Evolutionary conservation across 176 grass and related monocot genomes (phyloP).

Genomic region (Rhipidocladum racemiflorum): DNA sequence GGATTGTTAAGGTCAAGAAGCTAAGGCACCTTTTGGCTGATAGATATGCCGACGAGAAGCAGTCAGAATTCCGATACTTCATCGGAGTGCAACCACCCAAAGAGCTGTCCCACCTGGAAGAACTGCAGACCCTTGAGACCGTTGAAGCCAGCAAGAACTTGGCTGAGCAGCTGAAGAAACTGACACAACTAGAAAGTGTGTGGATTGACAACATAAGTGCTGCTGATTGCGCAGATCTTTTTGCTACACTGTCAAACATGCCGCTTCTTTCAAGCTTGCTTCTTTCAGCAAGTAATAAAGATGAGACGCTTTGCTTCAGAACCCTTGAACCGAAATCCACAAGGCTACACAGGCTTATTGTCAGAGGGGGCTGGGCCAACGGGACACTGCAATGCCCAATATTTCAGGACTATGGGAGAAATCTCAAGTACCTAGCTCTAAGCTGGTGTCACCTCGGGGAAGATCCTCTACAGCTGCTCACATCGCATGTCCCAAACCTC

Average conservation of each 20-base stretch:
- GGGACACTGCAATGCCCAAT: conserved; percentile 4
- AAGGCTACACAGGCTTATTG: conserved; percentile 12
- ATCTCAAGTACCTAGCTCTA: conserved; percentile 22
- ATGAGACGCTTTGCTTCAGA: not conserved
- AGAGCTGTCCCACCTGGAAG: conserved; percentile 13
- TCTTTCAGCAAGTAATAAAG: conserved; percentile 15
- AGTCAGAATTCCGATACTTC: conserved; percentile 31
- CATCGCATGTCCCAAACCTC: not conserved
- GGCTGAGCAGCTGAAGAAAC: conserved; percentile 35
- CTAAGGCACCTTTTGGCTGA: conserved; percentile 33
- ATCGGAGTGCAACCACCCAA: conserved; percentile 37
- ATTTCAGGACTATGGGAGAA: not conserved
- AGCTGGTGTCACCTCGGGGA: not conserved
- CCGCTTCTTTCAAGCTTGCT: conserved; percentile 21
- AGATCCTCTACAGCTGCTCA: not conserved
- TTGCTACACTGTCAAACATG: not conserved
- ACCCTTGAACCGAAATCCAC: not conserved
- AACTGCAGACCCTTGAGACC: conserved; percentile 44
- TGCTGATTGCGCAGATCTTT: conserved; percentile 6
- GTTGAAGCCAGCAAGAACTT: conserved; percentile 17
- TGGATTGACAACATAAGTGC: conserved; percentile 28
- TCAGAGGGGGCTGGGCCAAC: conserved; percentile 5
- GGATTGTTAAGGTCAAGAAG: conserved; percentile 29
- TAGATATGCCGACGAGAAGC: conserved; percentile 24
- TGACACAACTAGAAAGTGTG: conserved; percentile 17